Evolutionary conservation across 169 alveolate genomes (phyloP), one percentile per base, ranked within the genome.

Genomic region (Plasmodium ovale): DNA sequence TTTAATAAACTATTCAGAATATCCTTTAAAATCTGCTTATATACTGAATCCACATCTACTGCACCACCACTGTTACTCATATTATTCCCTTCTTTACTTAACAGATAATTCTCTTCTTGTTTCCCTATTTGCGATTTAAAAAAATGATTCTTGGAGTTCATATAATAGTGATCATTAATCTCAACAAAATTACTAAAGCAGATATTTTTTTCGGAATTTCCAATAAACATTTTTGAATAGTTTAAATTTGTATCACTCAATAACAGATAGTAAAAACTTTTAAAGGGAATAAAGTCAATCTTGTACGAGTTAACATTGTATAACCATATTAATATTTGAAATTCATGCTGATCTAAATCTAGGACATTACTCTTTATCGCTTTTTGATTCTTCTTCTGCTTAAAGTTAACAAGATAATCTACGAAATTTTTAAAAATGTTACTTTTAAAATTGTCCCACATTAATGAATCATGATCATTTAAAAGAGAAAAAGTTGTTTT

Each of bases 371-470:
- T 56, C 37, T 85, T 58, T 23, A 64, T 72, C 7, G 56, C n/a
- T 37, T 85, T 85, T 29, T 69, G 85, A 85, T 67, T 64, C 58
- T 67, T 58, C 58, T 85, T 85, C 29, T 69, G 85, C 7, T 85
- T 67, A 58, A 33, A 68, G 69, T 85, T 64, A 31, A 69, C 87
- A 5, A 85, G 25, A 68, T 69, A 85, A 69, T 85, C 91, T 14
- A 69, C 77, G 69, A 85, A 85, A 33, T 67, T 69, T 21, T 85
- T 58, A 64, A 85, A 85, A 56, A 85, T 85, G 33, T 39, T 68
- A 67, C 74, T 69, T 85, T 85, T 85, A 54, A 85, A 85, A 25
- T 64, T 85, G 21, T 85, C 91, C 91, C 91, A 85, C 87, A 85
- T 85, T 56, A 44, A 68, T 2, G 87, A 85, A 85, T 85, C 91